Conservation (phyloP, 805 yeast species). For the Peterozyma xylosa region DNA sequence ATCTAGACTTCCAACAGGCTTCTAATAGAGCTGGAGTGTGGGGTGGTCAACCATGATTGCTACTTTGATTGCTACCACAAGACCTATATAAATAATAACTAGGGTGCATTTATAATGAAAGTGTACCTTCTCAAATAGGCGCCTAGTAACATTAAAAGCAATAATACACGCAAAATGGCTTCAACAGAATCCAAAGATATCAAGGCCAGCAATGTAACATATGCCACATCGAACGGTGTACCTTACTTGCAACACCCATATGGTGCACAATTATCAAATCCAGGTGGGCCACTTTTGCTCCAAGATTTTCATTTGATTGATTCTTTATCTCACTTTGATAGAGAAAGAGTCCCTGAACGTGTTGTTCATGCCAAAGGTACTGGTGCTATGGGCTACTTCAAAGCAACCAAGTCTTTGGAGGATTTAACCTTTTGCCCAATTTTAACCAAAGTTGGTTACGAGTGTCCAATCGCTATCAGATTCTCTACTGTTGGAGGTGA, state of each 20-base stretch:
- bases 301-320: slow-evolving; percentile 56
- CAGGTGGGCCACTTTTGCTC: slow-evolving; percentile 48
- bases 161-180: slow-evolving; percentile 7
- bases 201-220: slow-evolving; percentile 18
- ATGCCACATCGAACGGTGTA: slow-evolving; percentile 47
- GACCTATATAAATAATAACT: no score
- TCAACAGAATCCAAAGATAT: slow-evolving; percentile 7
- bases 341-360: slow-evolving; percentile 61
- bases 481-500: slow-evolving; percentile 70
- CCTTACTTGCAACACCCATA: slow-evolving; percentile 45
- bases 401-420: slow-evolving; percentile 47
- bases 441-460: slow-evolving; percentile 32
- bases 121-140: no score
- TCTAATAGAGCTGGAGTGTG: no score
- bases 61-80: no score
- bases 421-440: slow-evolving; percentile 41
- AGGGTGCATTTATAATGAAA: no score
- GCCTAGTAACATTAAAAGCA: background rate
- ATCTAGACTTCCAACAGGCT: no score
- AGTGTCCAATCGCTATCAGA: slow-evolving; percentile 35
- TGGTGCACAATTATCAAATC: slow-evolving; percentile 46
- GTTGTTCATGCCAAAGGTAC: slow-evolving; percentile 65
- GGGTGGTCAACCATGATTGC: no score
- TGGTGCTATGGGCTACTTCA: slow-evolving; percentile 55
- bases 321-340: slow-evolving; percentile 50